Evolutionary conservation across 495 filamentous ascomycete genomes (phyloP).

Genomic region (Penicillium salamii): DNA sequence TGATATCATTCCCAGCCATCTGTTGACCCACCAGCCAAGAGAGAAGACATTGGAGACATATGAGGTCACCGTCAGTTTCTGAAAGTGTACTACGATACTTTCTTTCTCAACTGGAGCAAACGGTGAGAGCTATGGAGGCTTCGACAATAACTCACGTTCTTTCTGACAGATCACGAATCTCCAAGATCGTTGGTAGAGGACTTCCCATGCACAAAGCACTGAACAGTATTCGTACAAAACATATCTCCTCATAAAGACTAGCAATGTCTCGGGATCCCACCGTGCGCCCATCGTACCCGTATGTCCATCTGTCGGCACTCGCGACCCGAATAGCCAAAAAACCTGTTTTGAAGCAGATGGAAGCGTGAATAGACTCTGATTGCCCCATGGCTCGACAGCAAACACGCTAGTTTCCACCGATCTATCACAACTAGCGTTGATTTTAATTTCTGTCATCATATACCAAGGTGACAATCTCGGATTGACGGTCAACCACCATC

Average conservation of each 20-base stretch:
- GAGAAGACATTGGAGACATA: background rate
- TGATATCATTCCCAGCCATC: constrained; percentile 5
- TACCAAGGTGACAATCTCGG: too few species aligned
- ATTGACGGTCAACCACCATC: background rate
- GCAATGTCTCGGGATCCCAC: background rate
- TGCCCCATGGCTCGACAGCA: background rate
- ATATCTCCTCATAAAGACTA: background rate
- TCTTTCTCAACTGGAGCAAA: background rate
- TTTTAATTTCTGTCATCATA: background rate
- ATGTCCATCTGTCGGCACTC: background rate
- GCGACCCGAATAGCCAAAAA: background rate
- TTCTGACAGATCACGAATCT: background rate
- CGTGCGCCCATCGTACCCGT: background rate
- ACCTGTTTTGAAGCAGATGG: constrained; percentile 4
- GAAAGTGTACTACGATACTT: background rate
- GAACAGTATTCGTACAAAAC: background rate
- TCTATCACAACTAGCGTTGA: background rate
- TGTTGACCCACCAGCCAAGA: background rate
- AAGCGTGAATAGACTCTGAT: background rate
- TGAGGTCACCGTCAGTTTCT: background rate
- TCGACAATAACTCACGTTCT: background rate
- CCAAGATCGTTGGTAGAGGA: background rate
- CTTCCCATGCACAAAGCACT: too few species aligned
- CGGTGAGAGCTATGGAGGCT: too few species aligned
- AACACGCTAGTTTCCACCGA: background rate